These are phyloP conservation scores for Wickerhamiella nectarea DNA, from an alignment of 805 yeast genomes.

Conservation along the genomic window DNA sequence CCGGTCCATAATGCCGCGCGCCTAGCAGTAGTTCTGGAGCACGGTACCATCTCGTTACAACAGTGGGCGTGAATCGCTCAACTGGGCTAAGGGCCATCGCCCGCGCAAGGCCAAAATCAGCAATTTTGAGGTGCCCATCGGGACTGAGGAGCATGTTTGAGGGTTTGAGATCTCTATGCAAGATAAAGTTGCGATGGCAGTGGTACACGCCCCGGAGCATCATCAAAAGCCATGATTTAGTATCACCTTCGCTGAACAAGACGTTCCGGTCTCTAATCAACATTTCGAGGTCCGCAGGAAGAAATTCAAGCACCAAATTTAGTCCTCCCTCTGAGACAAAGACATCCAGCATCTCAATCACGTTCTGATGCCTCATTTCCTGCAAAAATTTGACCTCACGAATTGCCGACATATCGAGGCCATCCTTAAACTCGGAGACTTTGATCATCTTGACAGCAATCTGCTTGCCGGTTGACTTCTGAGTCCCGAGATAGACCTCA, in stretches of 20 bases:
- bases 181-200: conserved; percentile 78
- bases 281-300: conserved; percentile 85
- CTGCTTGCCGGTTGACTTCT: conserved; percentile 38
- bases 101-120: conserved; percentile 95
- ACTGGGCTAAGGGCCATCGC: conserved; percentile 52
- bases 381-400: conserved; percentile 83
- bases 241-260: conserved; percentile 71
- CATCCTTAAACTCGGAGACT: conserved; percentile 87
- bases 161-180: conserved; percentile 91
- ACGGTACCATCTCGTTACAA: conserved; percentile 95
- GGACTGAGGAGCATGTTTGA: conserved; percentile 79
- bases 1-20: conserved; percentile 75
- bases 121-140: conserved; percentile 76
- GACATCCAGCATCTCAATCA: conserved; percentile 81
- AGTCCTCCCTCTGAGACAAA: conserved; percentile 52
- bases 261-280: conserved; percentile 67
- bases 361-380: conserved; percentile 70
- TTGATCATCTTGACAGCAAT: conserved; percentile 95
- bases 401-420: conserved; percentile 93
- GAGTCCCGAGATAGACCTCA: conserved; percentile 69
- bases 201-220: conserved; percentile 89
- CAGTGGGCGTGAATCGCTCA: conserved; percentile 73
- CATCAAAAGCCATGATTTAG: conserved; percentile 90
- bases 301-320: conserved; percentile 81
- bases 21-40: conserved; percentile 91